Evolutionary conservation across 164 flowering plant genomes (phyloP).

Genomic region (Vitis rotundifolia): DNA sequence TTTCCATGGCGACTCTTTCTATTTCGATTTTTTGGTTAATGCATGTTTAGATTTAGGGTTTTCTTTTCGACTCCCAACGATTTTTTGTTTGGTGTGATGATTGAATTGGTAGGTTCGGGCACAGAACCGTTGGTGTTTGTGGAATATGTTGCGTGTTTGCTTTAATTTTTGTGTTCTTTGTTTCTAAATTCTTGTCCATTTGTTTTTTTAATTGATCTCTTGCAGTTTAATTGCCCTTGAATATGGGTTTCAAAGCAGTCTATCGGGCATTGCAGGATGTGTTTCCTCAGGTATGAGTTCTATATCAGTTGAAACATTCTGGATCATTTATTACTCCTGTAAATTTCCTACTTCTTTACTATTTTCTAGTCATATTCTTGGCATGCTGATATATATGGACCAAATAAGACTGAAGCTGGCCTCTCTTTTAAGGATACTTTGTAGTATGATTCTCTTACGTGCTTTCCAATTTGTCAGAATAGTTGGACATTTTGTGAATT

Average conservation of each 20-base stretch:
- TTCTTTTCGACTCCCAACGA: neutral
- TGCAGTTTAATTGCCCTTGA: slow-evolving; percentile 13
- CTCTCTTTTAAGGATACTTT: too few relatives aligned
- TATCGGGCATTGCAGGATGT: slow-evolving; percentile 48
- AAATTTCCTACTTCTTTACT: too few relatives aligned
- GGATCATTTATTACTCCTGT: too few relatives aligned
- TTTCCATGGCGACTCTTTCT: neutral
- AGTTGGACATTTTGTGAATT: too few relatives aligned
- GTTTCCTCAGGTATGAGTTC: slow-evolving; percentile 57
- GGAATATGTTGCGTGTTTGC: neutral
- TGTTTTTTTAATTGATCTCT: neutral
- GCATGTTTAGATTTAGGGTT: neutral
- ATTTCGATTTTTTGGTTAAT: neutral
- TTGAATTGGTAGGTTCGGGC: neutral
- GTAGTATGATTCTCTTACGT: too few relatives aligned
- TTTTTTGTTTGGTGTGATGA: neutral
- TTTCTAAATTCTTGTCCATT: neutral
- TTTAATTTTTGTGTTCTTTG: neutral
- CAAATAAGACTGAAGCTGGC: too few relatives aligned
- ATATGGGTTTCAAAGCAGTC: slow-evolving; percentile 59
- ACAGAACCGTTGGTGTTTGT: neutral
- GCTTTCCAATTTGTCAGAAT: too few relatives aligned
- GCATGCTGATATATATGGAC: too few relatives aligned
- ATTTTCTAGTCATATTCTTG: too few relatives aligned
- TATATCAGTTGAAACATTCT: neutral